These are phyloP conservation scores for Atalantia buxifolia DNA, from an alignment of 345 rosid genomes.

Conservation along the genomic window DNA sequence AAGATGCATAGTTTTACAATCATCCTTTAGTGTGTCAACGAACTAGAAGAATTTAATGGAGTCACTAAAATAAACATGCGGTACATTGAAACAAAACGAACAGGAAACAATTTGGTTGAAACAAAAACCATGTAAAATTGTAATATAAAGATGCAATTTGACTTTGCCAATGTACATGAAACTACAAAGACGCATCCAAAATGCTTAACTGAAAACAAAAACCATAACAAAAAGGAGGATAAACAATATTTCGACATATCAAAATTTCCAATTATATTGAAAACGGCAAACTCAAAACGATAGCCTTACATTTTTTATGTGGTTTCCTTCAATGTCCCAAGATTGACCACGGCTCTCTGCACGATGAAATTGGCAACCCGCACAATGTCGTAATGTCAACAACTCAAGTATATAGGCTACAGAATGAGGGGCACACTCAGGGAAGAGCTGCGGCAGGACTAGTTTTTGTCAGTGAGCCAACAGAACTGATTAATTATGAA, in stretches of 20 bases:
- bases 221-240: background rate
- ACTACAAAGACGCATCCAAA: background rate
- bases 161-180: background rate
- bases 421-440: conserved; percentile 91
- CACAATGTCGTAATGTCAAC: conserved; percentile 71
- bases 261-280: background rate
- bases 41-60: background rate
- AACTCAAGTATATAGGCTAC: conserved; percentile 80
- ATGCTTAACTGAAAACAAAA: background rate
- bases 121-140: background rate
- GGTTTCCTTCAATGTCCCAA: conserved; percentile 91
- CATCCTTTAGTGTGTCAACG: background rate
- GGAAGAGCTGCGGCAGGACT: conserved; percentile 65
- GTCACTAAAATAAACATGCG: background rate
- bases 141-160: background rate
- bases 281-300: background rate
- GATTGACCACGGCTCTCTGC: conserved; percentile 71
- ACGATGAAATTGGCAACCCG: conserved; percentile 86
- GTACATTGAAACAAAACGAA: background rate
- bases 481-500: background rate
- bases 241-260: background rate
- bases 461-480: background rate
- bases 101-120: background rate
- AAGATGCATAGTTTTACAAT: background rate
- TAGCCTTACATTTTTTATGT: conserved; percentile 54